phyloP scores from a whole-genome alignment of 2,329 filamentous ascomycete genomes.

The Septoria petroselini region DNA sequence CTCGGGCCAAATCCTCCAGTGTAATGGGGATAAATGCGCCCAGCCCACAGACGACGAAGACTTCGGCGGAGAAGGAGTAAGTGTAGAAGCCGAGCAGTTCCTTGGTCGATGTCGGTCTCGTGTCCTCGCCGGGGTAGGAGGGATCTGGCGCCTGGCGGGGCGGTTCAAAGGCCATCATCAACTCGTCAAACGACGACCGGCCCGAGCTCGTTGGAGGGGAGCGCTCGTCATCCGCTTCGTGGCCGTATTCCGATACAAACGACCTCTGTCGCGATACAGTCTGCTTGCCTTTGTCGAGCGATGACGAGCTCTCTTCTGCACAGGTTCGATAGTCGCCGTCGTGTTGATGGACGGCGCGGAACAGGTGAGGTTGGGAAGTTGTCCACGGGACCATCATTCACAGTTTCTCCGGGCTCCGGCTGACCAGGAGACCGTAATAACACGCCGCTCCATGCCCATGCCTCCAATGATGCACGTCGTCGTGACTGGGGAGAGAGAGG shows the following conservation, averaged over 20 bases:
- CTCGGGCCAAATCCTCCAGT: conserved; percentile 86
- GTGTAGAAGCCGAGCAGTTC: conserved; percentile 94
- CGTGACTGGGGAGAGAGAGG: too few relatives aligned
- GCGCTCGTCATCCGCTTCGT: conserved; percentile 29
- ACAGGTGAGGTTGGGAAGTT: too few relatives aligned
- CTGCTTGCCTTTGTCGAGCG: conserved; percentile 7
- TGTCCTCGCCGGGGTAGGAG: conserved; percentile 79
- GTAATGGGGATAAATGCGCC: conserved; percentile 93
- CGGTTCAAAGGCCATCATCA: conserved; percentile 22
- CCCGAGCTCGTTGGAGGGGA: conserved; percentile 19
- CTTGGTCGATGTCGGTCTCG: conserved; percentile 77
- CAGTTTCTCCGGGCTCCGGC: too few relatives aligned
- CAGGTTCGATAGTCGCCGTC: conserved; percentile 7
- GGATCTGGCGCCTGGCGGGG: conserved; percentile 34
- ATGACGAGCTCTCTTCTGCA: conserved; percentile 2
- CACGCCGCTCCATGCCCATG: too few relatives aligned
- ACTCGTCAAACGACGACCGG: conserved; percentile 11
- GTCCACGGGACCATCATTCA: too few relatives aligned
- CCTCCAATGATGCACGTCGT: too few relatives aligned
- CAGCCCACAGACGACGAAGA: conserved; percentile 88
- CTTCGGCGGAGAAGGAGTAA: conserved; percentile 94
- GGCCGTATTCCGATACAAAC: conserved; percentile 14
- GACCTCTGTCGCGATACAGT: conserved; percentile 12
- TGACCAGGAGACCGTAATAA: too few relatives aligned
- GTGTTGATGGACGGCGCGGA: not conserved